Evolutionary conservation across 2,329 filamentous ascomycete species (phyloP), one percentile per base, ranked within the genome.

Genomic region (Colletotrichum camelliae): DNA sequence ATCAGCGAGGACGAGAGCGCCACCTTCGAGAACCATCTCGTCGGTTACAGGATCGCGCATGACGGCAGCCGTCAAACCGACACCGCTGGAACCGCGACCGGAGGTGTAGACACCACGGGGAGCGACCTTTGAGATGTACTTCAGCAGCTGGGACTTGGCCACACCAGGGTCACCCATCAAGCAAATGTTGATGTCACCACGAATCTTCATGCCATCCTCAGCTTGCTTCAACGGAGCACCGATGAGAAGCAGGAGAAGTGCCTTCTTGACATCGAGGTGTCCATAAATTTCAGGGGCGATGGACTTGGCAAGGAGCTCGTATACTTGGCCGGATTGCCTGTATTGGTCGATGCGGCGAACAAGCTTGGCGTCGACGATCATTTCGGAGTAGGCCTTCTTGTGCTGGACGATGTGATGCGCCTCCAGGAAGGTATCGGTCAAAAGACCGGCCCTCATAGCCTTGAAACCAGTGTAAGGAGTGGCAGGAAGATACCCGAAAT

Each of bases 161-260:
- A 99, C 97, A 95, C 97, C 97, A 83, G 97, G 97, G 82, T 99
- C 97, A 90, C 97, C 97, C 97, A 99, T 99, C 82, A 99, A 88
- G 84, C 97, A 98, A 77, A 99, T 94, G 86, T 99, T 99, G 88
- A 99, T 98, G 82, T 99, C 97, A 81, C 97, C 97, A 90, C 97
- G 95, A 83, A 99, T 99, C 81, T 96, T 94, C 97, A 99, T 98
- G 76, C 97, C 97, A 82, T 99, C 97, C 68, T 96, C 96, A 91
- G 98, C 97, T 82, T 97, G 94, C 86, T 99, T 99, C 5, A 93
- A 97, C 2, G 98, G 96, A 87, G 97, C 97, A 77, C 97, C 97
- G 79, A 99, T 98, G 39, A 99, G 91, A 35, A 98, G 93, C 7
- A 99, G 89, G n/a, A 99, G 91, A 15, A 99, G 91, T 2, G 97